These are phyloP conservation scores for Sarocladium strictum DNA, from an alignment of 2,329 filamentous ascomycete genomes.

Conservation along the genomic window DNA sequence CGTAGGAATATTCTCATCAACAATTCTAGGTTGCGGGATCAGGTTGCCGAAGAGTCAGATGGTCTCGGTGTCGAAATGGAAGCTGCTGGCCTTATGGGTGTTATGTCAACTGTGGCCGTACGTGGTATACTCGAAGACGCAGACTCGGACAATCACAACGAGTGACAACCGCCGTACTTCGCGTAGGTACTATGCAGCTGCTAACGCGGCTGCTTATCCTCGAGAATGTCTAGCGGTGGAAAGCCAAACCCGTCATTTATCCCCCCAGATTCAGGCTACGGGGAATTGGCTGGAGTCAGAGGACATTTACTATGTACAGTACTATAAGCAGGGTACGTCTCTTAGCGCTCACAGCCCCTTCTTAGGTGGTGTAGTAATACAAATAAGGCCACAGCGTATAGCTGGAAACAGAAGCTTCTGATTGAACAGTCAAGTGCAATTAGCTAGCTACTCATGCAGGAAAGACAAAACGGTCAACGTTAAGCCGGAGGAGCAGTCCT, in stretches of 20 bases:
- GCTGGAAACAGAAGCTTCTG: too few relatives aligned
- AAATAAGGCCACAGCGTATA: too few relatives aligned
- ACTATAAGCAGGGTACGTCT: too few relatives aligned
- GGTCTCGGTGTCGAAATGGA: conserved; percentile 23
- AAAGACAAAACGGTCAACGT: too few relatives aligned
- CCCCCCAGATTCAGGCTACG: too few relatives aligned
- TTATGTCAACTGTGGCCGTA: conserved; percentile 25
- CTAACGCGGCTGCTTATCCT: conserved; percentile 21
- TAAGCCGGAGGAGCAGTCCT: background rate
- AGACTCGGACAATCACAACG: conserved; percentile 32
- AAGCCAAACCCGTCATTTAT: too few relatives aligned
- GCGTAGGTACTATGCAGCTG: conserved; percentile 28
- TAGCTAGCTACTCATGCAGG: too few relatives aligned
- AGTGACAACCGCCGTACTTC: conserved; percentile 30
- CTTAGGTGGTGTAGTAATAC: too few relatives aligned
- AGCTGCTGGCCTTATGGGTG: conserved; percentile 19
- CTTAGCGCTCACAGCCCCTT: too few relatives aligned
- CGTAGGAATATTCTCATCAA: conserved; percentile 12
- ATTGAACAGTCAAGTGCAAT: too few relatives aligned
- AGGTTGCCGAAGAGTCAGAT: conserved; percentile 9
- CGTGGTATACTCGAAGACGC: conserved; percentile 32
- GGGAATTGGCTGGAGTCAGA: too few relatives aligned
- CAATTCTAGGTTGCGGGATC: conserved; percentile 1
- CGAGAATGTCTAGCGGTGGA: conserved; percentile 9
- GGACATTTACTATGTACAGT: too few relatives aligned